phyloP scores from a whole-genome alignment of 192 early-diverging fungal species.

The Allomyces macrogynus region DNA sequence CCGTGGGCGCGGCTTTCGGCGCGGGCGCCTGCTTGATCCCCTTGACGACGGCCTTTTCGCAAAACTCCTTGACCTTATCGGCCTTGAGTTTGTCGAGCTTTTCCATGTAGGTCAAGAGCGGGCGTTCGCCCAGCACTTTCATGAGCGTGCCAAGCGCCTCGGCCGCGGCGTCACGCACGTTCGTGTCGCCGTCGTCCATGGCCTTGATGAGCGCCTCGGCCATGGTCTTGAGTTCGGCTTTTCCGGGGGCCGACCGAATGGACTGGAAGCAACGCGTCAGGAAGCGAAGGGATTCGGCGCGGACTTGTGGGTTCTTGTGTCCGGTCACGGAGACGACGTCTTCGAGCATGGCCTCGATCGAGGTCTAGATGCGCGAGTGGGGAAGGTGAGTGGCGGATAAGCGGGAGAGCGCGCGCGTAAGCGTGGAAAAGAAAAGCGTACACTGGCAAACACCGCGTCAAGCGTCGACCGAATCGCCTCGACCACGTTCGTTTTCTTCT shows the following conservation, averaged over 20 bases:
- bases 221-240: conserved; percentile 57
- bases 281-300: conserved; percentile 53
- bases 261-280: conserved; percentile 51
- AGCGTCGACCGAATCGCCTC: conserved; percentile 59
- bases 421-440: too few species aligned
- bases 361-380: conserved; percentile 4
- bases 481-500: conserved; percentile 74
- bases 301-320: conserved; percentile 90
- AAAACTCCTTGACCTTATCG: conserved; percentile 71
- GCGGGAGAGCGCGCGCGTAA: too few species aligned
- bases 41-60: conserved; percentile 66
- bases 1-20: conserved; percentile 14
- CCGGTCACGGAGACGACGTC: conserved; percentile 41
- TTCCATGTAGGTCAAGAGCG: conserved; percentile 50
- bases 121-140: conserved; percentile 63
- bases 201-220: conserved; percentile 55
- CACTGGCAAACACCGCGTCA: conserved; percentile 60
- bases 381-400: too few species aligned
- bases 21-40: conserved; percentile 30
- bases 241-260: conserved; percentile 44
- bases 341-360: conserved; percentile 39
- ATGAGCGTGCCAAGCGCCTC: conserved; percentile 79
- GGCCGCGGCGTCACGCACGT: conserved; percentile 50
- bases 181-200: conserved; percentile 65
- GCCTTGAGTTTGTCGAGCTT: conserved; percentile 72